A percentile compares a stretch with the other conserved stretches of the same genome.
These are phyloP conservation scores for Microthyrium microscopicum DNA, from an alignment of 2,329 filamentous ascomycete genomes.

Conservation along the genomic window DNA sequence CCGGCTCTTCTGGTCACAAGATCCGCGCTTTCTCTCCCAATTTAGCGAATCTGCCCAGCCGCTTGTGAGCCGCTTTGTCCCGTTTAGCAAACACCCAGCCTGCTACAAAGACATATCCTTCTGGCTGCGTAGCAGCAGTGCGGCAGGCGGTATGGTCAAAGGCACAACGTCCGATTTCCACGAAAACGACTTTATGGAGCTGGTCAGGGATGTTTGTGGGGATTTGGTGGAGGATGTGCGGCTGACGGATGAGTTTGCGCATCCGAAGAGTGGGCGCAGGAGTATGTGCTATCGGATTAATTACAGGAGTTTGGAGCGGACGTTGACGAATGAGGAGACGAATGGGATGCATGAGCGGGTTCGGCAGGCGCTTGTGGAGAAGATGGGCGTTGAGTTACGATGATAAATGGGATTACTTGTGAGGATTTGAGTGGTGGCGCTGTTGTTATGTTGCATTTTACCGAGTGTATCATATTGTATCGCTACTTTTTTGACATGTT, in stretches of 20 bases:
- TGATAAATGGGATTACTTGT: too few species aligned
- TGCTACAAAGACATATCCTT: slow-evolving; percentile 90
- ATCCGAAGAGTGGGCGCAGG: slow-evolving; percentile 67
- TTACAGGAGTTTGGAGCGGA: slow-evolving; percentile 83
- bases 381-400: slow-evolving; percentile 70
- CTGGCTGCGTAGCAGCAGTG: slow-evolving; percentile 51
- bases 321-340: slow-evolving; percentile 66
- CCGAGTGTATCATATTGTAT: too few species aligned
- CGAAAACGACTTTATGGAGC: slow-evolving; percentile 95
- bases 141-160: slow-evolving; percentile 14
- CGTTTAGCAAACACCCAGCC: slow-evolving; percentile 81
- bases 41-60: slow-evolving; percentile 38
- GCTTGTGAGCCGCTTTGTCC: slow-evolving; percentile 51
- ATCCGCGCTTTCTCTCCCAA: slow-evolving; percentile 71
- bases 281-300: slow-evolving; percentile 88
- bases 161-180: slow-evolving; percentile 44
- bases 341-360: slow-evolving; percentile 62
- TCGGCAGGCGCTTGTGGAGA: slow-evolving; percentile 44
- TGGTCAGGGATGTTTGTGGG: slow-evolving; percentile 67
- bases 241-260: slow-evolving; percentile 71
- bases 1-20: slow-evolving; percentile 83
- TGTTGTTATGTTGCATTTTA: too few species aligned
- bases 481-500: too few species aligned
- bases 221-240: slow-evolving; percentile 77
- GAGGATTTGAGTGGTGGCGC: too few species aligned